phyloP scores from a whole-genome alignment of 345 rosid species.

The Camelina neglecta region DNA sequence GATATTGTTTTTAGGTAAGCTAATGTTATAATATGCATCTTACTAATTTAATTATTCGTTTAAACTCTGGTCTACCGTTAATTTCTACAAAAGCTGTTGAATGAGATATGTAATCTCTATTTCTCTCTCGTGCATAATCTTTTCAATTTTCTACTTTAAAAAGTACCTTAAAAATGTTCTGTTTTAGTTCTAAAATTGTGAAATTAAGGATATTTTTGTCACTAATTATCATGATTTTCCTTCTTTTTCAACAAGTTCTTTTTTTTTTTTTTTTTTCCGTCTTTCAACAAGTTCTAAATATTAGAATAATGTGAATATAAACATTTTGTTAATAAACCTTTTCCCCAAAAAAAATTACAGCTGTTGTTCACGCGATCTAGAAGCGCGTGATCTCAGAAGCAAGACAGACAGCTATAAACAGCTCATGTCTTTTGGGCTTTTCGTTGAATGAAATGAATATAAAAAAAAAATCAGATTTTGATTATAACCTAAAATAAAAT shows the following conservation, averaged over 20 bases:
- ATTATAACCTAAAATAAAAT: not conserved
- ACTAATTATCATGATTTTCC: no score
- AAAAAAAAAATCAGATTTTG: not conserved
- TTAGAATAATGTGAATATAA: not conserved
- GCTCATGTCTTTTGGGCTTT: conserved; percentile 40
- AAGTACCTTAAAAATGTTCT: not conserved
- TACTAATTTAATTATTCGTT: conserved; percentile 18
- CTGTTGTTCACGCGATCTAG: conserved; percentile 27
- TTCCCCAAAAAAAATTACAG: not conserved
- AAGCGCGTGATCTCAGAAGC: conserved; percentile 22
- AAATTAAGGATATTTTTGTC: not conserved
- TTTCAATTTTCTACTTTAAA: not conserved
- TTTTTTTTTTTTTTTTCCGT: no score
- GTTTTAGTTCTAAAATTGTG: not conserved
- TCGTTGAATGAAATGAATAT: not conserved
- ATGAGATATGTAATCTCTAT: not conserved
- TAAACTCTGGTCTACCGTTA: not conserved
- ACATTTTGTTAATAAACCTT: not conserved
- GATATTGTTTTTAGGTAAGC: conserved; percentile 22
- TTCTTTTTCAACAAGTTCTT: no score
- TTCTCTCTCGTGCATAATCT: not conserved
- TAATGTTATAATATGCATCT: conserved; percentile 19
- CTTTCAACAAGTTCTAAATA: no score
- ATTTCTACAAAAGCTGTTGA: not conserved
- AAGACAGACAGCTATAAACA: conserved; percentile 35